Conservation (phyloP, 1,139 yeast genomes). For the Lodderomyces orthopsilosis region DNA sequence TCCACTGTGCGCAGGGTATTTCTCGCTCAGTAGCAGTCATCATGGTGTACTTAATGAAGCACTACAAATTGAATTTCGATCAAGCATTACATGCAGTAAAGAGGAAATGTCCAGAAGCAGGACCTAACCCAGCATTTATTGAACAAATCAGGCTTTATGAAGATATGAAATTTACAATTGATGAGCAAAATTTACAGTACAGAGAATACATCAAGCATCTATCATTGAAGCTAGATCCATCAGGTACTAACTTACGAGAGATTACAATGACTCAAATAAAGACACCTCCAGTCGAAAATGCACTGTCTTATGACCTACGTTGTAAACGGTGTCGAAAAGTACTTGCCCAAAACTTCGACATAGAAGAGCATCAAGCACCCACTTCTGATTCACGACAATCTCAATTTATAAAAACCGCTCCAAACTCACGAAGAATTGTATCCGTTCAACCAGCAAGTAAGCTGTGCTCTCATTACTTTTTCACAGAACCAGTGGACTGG, state of each 20-base stretch:
- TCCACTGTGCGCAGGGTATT: conserved; percentile 85
- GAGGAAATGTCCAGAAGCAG: conserved; percentile 54
- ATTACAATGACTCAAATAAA: conserved; percentile 11
- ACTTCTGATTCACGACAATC: conserved; percentile 58
- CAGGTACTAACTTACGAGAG: conserved; percentile 22
- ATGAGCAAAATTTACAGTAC: conserved; percentile 22
- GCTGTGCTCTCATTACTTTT: conserved; percentile 74
- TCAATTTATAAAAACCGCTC: conserved; percentile 59
- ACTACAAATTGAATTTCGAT: conserved; percentile 54
- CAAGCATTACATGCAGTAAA: conserved; percentile 73
- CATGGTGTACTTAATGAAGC: conserved; percentile 77
- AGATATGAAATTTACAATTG: conserved; percentile 29
- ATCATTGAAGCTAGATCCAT: conserved; percentile 27
- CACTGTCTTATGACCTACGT: conserved; percentile 37
- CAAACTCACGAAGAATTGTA: conserved; percentile 57
- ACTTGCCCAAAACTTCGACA: conserved; percentile 47
- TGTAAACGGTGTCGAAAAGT: conserved; percentile 69
- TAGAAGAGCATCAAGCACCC: conserved; percentile 63
- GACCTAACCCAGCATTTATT: conserved; percentile 77
- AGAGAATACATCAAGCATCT: conserved; percentile 26
- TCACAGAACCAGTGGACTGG: conserved; percentile 87
- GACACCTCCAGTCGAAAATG: conserved; percentile 15
- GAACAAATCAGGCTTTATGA: conserved; percentile 67
- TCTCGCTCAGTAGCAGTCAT: conserved; percentile 76
- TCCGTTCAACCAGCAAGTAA: conserved; percentile 52